Conservation (phyloP, 345 rosid species). For the Gossypium australe region DNA sequence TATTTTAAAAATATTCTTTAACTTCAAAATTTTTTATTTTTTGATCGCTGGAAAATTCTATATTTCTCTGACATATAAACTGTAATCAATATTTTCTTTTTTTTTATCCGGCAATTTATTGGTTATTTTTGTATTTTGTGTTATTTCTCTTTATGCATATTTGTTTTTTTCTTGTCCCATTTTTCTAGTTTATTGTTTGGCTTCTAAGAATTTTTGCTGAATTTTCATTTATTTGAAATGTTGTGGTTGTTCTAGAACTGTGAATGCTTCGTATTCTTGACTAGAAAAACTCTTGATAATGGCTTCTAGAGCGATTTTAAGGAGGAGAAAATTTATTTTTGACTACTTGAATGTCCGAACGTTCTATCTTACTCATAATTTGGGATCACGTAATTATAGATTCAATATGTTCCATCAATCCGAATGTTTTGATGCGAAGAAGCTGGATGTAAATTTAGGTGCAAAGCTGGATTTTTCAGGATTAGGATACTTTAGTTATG, state of each 20-base stretch:
- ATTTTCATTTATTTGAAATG: not conserved
- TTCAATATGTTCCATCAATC: slow-evolving; percentile 18
- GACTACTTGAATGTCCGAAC: slow-evolving; percentile 21
- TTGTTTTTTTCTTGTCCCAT: no score
- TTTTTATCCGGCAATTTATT: not conserved
- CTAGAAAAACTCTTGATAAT: slow-evolving; percentile 23
- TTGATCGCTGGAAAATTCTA: not conserved
- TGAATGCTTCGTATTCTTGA: not conserved
- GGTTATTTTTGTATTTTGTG: not conserved
- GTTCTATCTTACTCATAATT: slow-evolving; percentile 5
- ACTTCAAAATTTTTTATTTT: not conserved
- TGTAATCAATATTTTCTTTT: not conserved
- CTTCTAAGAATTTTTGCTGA: not conserved
- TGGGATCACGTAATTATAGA: slow-evolving; percentile 13
- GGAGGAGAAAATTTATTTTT: slow-evolving; percentile 38
- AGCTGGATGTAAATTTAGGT: slow-evolving; percentile 22
- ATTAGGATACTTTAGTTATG: slow-evolving; percentile 19
- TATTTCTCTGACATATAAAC: not conserved
- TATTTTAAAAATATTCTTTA: no score
- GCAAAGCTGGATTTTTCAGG: slow-evolving; percentile 15
- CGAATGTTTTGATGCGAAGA: slow-evolving; percentile 16
- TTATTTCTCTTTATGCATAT: not conserved
- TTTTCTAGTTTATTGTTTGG: not conserved
- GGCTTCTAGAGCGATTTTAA: slow-evolving; percentile 67
- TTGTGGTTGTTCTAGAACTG: slow-evolving; percentile 20